Evolutionary conservation across 805 yeast genomes (phyloP), one percentile per base, ranked within the genome.

Genomic region (Yamadazyma olivae): DNA sequence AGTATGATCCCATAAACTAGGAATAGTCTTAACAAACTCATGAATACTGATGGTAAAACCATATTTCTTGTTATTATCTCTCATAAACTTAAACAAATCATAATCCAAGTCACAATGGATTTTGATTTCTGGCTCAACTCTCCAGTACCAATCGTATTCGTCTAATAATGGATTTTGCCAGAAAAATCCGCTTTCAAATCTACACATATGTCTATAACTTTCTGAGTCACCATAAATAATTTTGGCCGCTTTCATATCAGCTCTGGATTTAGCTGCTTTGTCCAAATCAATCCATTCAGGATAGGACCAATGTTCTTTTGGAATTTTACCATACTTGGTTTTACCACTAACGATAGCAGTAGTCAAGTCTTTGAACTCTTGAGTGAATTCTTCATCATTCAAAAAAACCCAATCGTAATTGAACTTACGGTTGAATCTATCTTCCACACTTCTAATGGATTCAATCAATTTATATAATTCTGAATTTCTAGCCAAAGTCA

Each of bases 331-430:
- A 53, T 79, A 85, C 40, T 74, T 72, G 30, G 79, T 75, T 4
- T 52, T 59, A 29, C 93, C 91, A 24, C 39, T 30, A 1, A 83
- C 70, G 13, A 81, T 75, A 14, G 70, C 67, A 8, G 69, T 44
- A 2, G 83, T 73, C 20, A 64, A 56, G 21, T 61, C 55, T 41
- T 64, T 71, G 55, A 85, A 85, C 45, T 75, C 77, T 4, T 69
- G 71, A 32, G 71, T 54, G 55, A 86, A 85, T 3, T 72, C 75
- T 43, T 66, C 75, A 50, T 85, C 88, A 54, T 86, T 86, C 35
- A 85, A 58, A 48, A 85, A 85, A 3, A 83, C 81, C 88, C 90
- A 85, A 56, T 84, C 93, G 51, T 85, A 84, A 44, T 77, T 72
- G 54, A 59, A 81, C 37, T 69, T 64, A 27, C 54, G 27, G 57